Evolutionary conservation across 23 red algal genomes (phyloP).

Genomic region (Gracilaria vermiculophylla): DNA sequence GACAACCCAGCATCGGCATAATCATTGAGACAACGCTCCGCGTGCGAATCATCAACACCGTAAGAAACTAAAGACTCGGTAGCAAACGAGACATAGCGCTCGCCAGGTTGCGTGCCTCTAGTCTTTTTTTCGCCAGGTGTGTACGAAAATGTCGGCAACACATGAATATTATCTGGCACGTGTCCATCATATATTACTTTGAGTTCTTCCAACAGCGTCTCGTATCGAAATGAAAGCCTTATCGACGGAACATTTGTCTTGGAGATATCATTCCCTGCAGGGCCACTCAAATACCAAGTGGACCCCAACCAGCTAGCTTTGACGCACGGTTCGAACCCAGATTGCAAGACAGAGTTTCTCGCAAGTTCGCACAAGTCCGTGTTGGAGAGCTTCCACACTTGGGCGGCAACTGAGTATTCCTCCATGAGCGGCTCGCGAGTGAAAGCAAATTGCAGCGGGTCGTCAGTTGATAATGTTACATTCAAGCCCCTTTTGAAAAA

Average conservation of each 20-base stretch:
- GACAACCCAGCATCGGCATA: background rate
- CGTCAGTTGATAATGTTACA: conserved; percentile 87
- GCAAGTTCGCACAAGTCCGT: conserved; percentile 94
- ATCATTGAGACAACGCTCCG: background rate
- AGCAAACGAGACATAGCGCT: background rate
- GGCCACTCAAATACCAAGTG: conserved; percentile 57
- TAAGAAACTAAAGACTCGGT: background rate
- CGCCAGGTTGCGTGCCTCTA: no score
- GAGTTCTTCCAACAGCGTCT: conserved; percentile 85
- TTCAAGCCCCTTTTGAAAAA: conserved; percentile 89
- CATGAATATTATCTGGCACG: conserved; percentile 43
- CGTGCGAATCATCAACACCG: background rate
- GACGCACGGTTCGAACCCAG: conserved; percentile 89
- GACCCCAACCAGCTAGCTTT: conserved; percentile 84
- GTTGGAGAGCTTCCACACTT: conserved; percentile 83
- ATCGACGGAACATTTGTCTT: conserved; percentile 91
- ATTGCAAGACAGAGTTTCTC: conserved; percentile 94
- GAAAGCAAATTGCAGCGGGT: conserved; percentile 92
- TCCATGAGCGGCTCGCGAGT: conserved; percentile 96
- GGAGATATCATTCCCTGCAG: conserved; percentile 79
- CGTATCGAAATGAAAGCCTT: conserved; percentile 77
- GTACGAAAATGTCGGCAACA: conserved; percentile 57
- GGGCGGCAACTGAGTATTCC: conserved; percentile 92
- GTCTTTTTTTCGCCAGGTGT: background rate
- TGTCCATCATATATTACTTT: conserved; percentile 49